Conservation (phyloP, 2,329 filamentous ascomycete species). For the Sarocladium strictum region DNA sequence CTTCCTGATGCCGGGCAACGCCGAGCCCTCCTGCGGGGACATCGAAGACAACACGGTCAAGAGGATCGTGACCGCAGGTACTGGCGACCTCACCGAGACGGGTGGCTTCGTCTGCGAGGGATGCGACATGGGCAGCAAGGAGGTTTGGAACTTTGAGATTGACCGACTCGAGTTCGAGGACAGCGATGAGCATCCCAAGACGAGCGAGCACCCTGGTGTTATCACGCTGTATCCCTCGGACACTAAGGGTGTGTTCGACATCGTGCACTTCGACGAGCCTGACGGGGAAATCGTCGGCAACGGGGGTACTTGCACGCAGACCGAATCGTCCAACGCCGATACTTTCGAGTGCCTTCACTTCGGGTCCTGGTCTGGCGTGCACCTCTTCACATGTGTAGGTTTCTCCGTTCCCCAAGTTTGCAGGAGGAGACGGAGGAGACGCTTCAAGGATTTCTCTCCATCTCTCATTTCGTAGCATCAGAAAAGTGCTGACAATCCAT, state of each 20-base stretch:
- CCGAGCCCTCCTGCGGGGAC: background rate
- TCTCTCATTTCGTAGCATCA: no score
- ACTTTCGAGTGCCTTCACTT: background rate
- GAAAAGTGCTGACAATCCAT: no score
- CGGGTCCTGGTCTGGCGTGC: background rate
- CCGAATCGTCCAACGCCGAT: background rate
- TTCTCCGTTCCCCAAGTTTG: no score
- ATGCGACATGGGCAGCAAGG: background rate
- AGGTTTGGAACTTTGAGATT: background rate
- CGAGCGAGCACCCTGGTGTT: background rate
- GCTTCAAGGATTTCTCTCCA: no score
- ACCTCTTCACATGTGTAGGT: background rate
- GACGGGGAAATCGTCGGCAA: background rate
- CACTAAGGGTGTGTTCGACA: background rate
- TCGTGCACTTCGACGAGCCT: background rate
- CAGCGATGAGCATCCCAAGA: background rate
- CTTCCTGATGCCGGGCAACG: background rate
- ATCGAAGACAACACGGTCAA: background rate
- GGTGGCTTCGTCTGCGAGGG: background rate
- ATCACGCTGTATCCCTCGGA: background rate
- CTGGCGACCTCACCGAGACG: background rate
- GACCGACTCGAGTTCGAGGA: background rate
- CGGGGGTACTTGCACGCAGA: background rate
- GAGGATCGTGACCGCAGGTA: background rate
- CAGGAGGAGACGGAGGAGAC: no score